Evolutionary conservation across 139 green algal species (phyloP).

Genomic region (Parachlorella kessleri): DNA sequence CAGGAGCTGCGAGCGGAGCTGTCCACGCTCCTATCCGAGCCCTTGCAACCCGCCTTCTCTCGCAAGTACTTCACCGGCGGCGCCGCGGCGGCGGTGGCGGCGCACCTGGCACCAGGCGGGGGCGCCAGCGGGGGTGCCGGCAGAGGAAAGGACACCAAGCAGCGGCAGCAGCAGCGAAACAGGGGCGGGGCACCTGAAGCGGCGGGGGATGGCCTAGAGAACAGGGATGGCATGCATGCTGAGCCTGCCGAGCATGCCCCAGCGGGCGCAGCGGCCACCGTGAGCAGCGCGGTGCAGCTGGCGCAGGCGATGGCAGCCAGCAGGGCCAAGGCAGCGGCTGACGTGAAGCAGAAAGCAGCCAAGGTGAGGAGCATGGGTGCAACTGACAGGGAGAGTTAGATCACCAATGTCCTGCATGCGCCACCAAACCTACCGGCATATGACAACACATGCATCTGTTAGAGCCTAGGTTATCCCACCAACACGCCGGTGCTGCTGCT

Average conservation of each 20-base stretch:
- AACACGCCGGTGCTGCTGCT: too few relatives aligned
- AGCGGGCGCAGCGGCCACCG: neutral
- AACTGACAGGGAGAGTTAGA: neutral
- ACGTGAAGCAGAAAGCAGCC: neutral
- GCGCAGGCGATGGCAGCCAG: slow-evolving; percentile 15
- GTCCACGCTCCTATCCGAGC: slow-evolving; percentile 41
- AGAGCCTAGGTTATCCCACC: too few relatives aligned
- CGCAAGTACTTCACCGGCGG: slow-evolving; percentile 58
- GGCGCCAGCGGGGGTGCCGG: neutral
- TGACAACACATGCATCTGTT: neutral
- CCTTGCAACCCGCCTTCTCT: slow-evolving; percentile 51
- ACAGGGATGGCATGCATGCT: too few relatives aligned
- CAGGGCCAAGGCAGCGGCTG: neutral
- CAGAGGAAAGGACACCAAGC: neutral
- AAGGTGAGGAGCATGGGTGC: neutral
- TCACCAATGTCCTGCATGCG: neutral
- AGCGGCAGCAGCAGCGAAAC: neutral
- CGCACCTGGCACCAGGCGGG: neutral
- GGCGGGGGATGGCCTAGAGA: too few relatives aligned
- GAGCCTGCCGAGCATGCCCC: neutral
- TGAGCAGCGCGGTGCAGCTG: slow-evolving; percentile 15
- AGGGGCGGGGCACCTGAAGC: neutral
- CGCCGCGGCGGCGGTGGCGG: slow-evolving; percentile 31
- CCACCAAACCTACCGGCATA: neutral
- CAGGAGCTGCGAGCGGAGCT: slow-evolving; percentile 39